Conservation (phyloP, 257 asterid genomes). For the Solanum sparsipilum region DNA sequence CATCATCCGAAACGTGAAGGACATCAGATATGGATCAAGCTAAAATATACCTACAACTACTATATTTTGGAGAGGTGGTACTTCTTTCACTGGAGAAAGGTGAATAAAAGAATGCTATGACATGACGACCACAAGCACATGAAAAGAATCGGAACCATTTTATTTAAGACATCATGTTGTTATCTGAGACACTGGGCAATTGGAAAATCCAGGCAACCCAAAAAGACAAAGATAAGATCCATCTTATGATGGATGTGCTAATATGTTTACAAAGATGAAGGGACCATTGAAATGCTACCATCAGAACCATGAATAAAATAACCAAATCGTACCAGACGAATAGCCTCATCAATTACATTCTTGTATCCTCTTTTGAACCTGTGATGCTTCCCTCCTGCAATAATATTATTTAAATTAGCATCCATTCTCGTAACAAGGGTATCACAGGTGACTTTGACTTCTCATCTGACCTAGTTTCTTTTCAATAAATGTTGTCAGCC, state of each 20-base stretch:
- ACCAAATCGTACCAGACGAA: conserved; percentile 58
- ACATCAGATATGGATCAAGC: background rate
- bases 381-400: conserved; percentile 86
- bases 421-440: conserved; percentile 2
- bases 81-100: background rate
- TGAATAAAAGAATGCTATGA: background rate
- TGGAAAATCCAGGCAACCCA: background rate
- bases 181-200: background rate
- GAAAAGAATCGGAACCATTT: background rate
- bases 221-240: background rate
- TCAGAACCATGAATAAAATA: background rate
- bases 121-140: background rate
- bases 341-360: conserved; percentile 98
- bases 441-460: background rate
- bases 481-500: conserved; percentile 84
- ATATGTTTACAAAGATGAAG: background rate
- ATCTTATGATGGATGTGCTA: background rate
- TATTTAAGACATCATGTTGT: background rate
- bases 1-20: background rate
- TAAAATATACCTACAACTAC: background rate
- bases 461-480: conserved; percentile 71
- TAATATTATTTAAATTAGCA: conserved; percentile 5
- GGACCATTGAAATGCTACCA: background rate
- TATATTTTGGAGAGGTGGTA: background rate
- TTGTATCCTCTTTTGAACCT: conserved; percentile 99